These are phyloP conservation scores for Zasmidium citrigriseum DNA, from an alignment of 2,329 filamentous ascomycete species.

Conservation along the genomic window DNA sequence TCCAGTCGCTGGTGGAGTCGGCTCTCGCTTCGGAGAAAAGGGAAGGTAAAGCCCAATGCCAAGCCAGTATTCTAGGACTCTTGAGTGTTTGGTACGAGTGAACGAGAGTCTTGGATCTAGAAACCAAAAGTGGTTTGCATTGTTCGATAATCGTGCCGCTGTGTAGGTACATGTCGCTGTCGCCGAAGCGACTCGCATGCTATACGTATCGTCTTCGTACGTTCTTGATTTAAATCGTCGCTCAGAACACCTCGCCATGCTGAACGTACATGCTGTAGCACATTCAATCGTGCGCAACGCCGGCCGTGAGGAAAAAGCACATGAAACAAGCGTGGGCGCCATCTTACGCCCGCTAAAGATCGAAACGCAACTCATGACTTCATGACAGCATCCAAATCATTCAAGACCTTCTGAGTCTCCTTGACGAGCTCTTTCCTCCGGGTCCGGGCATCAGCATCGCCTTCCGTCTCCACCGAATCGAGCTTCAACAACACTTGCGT, in stretches of 20 bases:
- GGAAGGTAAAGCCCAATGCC: not conserved
- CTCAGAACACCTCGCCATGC: constrained; percentile 10
- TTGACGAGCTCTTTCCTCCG: constrained; percentile 72
- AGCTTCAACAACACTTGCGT: constrained; percentile 75
- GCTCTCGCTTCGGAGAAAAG: not conserved
- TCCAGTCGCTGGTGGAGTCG: not conserved
- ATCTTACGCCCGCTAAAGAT: not conserved
- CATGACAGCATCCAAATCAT: constrained; percentile 58
- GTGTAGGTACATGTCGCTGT: not conserved
- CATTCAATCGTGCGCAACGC: not conserved
- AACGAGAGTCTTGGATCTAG: not conserved
- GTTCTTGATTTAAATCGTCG: not conserved
- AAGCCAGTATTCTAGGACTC: not conserved
- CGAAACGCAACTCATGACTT: constrained; percentile 20
- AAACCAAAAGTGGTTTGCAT: not conserved
- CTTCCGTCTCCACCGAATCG: constrained; percentile 73
- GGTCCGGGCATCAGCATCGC: constrained; percentile 64
- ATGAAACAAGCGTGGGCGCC: not conserved
- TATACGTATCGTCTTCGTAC: too few relatives aligned
- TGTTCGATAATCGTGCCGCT: too few relatives aligned
- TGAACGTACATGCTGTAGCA: constrained; percentile 4
- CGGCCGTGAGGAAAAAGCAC: constrained; percentile 1
- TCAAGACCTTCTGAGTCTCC: constrained; percentile 68
- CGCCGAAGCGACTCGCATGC: not conserved
- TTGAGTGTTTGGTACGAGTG: not conserved